These are phyloP conservation scores for Exophiala lecanii-corni DNA, from an alignment of 2,329 filamentous ascomycete genomes.

Conservation along the genomic window DNA sequence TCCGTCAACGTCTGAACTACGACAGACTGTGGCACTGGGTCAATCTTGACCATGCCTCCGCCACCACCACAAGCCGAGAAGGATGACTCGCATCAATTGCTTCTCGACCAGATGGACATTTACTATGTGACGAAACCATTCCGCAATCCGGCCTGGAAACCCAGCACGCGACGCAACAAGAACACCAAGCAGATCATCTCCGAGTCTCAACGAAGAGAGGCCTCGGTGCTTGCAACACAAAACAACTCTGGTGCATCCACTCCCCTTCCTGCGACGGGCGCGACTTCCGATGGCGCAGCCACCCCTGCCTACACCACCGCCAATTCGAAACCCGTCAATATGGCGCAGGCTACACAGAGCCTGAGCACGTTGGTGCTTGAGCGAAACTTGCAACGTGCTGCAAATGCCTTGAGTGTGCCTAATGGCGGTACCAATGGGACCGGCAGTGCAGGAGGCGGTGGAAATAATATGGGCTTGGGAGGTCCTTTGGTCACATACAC, in stretches of 20 bases:
- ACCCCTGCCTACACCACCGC: slow-evolving; percentile 30
- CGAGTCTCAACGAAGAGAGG: slow-evolving; percentile 82
- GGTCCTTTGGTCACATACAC: slow-evolving; percentile 83
- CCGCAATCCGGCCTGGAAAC: slow-evolving; percentile 85
- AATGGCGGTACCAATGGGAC: neutral
- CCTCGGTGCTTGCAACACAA: slow-evolving; percentile 78
- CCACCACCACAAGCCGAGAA: slow-evolving; percentile 58
- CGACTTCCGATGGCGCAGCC: slow-evolving; percentile 38
- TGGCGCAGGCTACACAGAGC: slow-evolving; percentile 83
- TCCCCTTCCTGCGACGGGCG: slow-evolving; percentile 43
- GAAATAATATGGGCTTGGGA: slow-evolving; percentile 23
- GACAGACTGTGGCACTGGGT: no score
- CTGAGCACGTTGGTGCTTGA: slow-evolving; percentile 84
- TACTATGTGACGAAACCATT: slow-evolving; percentile 81
- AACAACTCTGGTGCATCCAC: slow-evolving; percentile 77
- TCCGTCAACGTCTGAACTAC: no score
- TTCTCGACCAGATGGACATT: slow-evolving; percentile 90
- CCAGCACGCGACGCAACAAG: slow-evolving; percentile 94
- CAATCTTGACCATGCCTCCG: slow-evolving; percentile 46
- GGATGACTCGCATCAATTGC: slow-evolving; percentile 75
- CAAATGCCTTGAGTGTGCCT: slow-evolving; percentile 3
- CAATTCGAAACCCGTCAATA: slow-evolving; percentile 57
- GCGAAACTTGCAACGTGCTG: slow-evolving; percentile 55
- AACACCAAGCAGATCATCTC: slow-evolving; percentile 95
- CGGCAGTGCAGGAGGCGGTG: slow-evolving; percentile 12